These are phyloP conservation scores for Carallia pectinifolia DNA, from an alignment of 345 rosid genomes.

Conservation along the genomic window DNA sequence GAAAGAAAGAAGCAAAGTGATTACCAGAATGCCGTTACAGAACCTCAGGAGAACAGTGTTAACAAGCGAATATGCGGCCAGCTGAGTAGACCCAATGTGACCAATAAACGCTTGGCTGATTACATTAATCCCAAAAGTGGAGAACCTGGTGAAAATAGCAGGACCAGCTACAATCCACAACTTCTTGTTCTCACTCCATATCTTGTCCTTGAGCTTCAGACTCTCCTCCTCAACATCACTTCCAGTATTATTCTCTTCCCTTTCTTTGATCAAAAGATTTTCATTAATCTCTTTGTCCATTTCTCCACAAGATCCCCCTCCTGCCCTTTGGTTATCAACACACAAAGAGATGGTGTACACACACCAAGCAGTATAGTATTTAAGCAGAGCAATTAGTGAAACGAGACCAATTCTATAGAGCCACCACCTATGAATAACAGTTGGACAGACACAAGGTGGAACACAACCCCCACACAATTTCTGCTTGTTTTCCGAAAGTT, in stretches of 20 bases:
- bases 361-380: too few relatives aligned
- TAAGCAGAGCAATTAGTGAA: too few relatives aligned
- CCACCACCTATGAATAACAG: too few relatives aligned
- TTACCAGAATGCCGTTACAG: conserved; percentile 61
- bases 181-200: conserved; percentile 62
- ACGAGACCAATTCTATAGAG: too few relatives aligned
- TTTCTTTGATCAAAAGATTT: conserved; percentile 7
- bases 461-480: too few relatives aligned
- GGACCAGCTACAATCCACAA: conserved; percentile 73
- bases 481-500: too few relatives aligned
- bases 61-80: conserved; percentile 71
- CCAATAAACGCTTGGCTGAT: conserved; percentile 72
- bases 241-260: neutral
- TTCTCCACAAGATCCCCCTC: conserved; percentile 5
- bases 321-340: too few relatives aligned
- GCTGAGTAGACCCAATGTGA: conserved; percentile 57
- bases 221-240: conserved; percentile 12
- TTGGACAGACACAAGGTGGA: too few relatives aligned
- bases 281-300: conserved; percentile 3
- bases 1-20: neutral
- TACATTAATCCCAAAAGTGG: conserved; percentile 53
- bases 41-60: conserved; percentile 63
- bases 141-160: conserved; percentile 67
- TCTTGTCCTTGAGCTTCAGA: conserved; percentile 30
- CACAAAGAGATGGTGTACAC: too few relatives aligned